Conservation (phyloP, 2,329 filamentous ascomycete genomes). For the Epichloe coenophiala region DNA sequence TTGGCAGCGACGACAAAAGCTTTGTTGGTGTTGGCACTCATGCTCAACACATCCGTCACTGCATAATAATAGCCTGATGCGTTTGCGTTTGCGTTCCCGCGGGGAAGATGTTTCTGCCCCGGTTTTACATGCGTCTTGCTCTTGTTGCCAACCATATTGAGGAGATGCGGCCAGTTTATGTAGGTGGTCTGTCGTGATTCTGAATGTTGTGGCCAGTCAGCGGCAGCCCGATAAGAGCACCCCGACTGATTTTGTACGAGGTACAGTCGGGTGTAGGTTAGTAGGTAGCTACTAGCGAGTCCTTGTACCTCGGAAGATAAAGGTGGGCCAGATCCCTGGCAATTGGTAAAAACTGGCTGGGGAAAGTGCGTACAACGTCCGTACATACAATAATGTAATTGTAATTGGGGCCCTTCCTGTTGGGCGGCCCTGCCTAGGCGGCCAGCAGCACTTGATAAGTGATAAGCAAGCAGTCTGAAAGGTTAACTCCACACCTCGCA, state of each 20-base stretch:
- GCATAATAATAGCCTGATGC: not conserved
- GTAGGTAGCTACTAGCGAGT: too few relatives aligned
- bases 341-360: not conserved
- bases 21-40: not conserved
- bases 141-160: constrained; percentile 2
- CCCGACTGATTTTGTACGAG: not conserved
- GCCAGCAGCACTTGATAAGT: not conserved
- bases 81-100: not conserved
- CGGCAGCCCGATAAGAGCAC: not conserved
- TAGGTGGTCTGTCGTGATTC: not conserved
- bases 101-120: not conserved
- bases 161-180: not conserved
- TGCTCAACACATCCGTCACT: not conserved
- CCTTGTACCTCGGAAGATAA: not conserved
- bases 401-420: not conserved
- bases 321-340: not conserved
- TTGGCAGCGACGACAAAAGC: constrained; percentile 16
- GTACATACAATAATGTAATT: too few relatives aligned
- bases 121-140: not conserved
- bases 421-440: not conserved
- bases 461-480: not conserved
- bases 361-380: not conserved
- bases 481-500: too few relatives aligned
- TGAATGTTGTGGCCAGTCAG: not conserved
- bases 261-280: too few relatives aligned